Conservation (phyloP, 2,329 filamentous ascomycete species). For the Aspergillus glaucus region DNA sequence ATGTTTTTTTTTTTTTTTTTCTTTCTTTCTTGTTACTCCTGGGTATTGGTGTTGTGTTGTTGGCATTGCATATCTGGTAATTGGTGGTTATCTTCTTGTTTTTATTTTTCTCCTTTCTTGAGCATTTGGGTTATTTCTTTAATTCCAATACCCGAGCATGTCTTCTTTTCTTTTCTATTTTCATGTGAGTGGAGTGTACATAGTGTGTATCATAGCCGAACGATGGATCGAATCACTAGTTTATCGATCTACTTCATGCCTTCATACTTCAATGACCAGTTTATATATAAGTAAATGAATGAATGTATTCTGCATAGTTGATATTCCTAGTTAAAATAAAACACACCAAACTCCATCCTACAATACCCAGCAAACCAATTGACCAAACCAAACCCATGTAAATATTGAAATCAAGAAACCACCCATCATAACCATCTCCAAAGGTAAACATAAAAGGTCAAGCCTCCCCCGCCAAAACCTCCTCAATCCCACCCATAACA, state of each 20-base stretch:
- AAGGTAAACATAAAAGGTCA: slow-evolving; percentile 11
- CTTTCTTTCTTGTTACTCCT: neutral
- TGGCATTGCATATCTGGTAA: neutral
- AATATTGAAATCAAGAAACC: neutral
- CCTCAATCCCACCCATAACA: slow-evolving; percentile 44
- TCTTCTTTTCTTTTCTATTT: slow-evolving; percentile 1
- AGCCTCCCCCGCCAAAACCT: slow-evolving; percentile 40
- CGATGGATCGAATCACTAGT: no score
- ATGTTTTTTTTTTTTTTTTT: neutral
- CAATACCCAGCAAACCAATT: neutral
- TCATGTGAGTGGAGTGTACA: neutral
- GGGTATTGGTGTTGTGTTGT: neutral
- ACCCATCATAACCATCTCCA: neutral
- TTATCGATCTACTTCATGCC: no score
- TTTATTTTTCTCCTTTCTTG: neutral
- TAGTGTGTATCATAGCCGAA: no score
- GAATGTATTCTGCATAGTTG: no score
- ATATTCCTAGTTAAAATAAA: no score
- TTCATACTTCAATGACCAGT: no score
- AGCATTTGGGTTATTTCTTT: neutral
- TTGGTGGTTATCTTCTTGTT: neutral
- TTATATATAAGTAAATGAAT: no score
- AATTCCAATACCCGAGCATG: neutral
- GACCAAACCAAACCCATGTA: neutral
- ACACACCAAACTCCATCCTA: no score